Base-by-base conservation (phyloP, 1,284 basidiomycete genomes). In the Veloboletus limbatus region DNA sequence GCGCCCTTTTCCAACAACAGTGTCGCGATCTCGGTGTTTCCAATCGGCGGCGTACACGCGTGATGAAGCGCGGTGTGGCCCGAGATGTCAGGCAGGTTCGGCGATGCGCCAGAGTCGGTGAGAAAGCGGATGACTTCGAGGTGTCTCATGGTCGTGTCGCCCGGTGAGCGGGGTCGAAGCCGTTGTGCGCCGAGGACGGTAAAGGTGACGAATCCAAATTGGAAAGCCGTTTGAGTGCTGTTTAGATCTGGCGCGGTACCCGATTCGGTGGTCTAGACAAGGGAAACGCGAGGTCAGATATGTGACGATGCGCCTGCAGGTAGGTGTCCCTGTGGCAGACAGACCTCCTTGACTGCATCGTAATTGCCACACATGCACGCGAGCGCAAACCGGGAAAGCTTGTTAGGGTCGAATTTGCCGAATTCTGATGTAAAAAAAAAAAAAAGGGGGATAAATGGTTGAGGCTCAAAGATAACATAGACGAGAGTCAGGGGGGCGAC, bases 11-110 rank as follows among this genome's bases (percentile, higher is more conserved):
- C 59, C 16, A 80, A 49, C 21, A 81, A 63, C 11, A 65, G 48
- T 10, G 65, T 66, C 0, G 64, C 58, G 11, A 77, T 54, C n/a
- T 65, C 57, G 6, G 58, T 49, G 30, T 64, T 53, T 1, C 60
- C 56, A 1, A 41, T 20, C 0, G 60, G 59, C 0, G 60, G 60
- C 25, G 68, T 70, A 6, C 70, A 68, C 0, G 67, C 63, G 51
- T 79, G 77, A 28, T 73, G 66, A 2, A 81, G 67, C 3, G 79
- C 76, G 1, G 76, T 78, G 57, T 66, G 68, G 6, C 75, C 76
- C 8, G 65, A 67, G 40, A 81, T 71, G 48, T 82, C 79, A 1
- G 62, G 58, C 4, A 69, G 24, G 49, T 80, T 69, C 1, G 68
- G 58, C 0, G 74, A 64, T 0, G 70, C 64, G 17, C 78, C 78